Percentiles rank a stretch among this genome's conserved stretches.
phyloP scores from a whole-genome alignment of 345 rosid genomes.

The Eucalyptus erythrocorys region DNA sequence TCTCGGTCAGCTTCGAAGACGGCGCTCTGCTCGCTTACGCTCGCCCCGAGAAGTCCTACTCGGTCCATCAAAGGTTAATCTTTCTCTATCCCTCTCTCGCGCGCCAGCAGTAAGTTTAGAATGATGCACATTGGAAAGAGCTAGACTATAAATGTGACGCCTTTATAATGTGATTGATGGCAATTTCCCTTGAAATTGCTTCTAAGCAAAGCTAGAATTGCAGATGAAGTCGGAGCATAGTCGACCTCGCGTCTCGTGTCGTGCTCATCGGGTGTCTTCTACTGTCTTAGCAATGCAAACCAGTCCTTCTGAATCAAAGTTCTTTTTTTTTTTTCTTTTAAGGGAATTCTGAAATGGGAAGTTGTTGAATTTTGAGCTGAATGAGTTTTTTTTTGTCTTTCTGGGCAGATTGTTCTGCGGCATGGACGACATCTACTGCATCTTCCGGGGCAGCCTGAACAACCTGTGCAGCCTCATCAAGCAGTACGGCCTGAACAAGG shows the following conservation, averaged over 20 bases:
- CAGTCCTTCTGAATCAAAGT: background rate
- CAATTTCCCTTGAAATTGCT: background rate
- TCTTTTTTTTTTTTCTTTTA: background rate
- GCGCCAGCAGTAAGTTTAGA: background rate
- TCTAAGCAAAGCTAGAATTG: background rate
- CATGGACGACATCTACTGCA: slow-evolving; percentile 35
- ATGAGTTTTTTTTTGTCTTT: background rate
- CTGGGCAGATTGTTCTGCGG: slow-evolving; percentile 53
- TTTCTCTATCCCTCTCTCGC: too few species aligned
- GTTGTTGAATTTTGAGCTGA: background rate
- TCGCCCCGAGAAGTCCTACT: slow-evolving; percentile 8
- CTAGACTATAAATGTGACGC: background rate
- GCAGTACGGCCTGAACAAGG: slow-evolving; percentile 56
- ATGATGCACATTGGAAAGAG: background rate
- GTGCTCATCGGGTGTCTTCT: background rate
- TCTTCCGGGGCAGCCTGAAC: slow-evolving; percentile 50
- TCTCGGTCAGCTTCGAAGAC: slow-evolving; percentile 23
- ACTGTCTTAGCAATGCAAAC: background rate
- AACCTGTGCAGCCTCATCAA: slow-evolving; percentile 35
- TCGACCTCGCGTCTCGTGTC: fast-evolving
- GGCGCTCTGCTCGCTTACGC: slow-evolving; percentile 30
- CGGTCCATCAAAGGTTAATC: slow-evolving; percentile 44
- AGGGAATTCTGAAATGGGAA: background rate
- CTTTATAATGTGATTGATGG: background rate
- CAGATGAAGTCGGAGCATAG: background rate